Evolutionary conservation across 495 filamentous ascomycete genomes (phyloP).

Genomic region (Tuber calosporum): DNA sequence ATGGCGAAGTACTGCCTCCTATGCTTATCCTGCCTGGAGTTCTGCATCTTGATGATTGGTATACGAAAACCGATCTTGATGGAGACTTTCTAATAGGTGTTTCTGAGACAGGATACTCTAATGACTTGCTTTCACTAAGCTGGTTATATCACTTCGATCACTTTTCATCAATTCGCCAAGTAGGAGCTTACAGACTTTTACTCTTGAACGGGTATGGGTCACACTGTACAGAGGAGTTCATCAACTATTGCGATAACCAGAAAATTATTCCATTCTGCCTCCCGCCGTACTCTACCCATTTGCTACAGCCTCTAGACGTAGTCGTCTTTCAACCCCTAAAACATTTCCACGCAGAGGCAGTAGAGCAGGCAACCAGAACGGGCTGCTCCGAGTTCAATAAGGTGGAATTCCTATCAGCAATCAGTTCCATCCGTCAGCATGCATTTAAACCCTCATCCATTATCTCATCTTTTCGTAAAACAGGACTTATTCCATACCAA

Average conservation of each 20-base stretch:
- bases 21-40: neutral
- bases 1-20: neutral
- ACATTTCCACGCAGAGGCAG: neutral
- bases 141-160: conserved; percentile 11
- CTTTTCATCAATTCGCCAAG: neutral
- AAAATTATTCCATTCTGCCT: conserved; percentile 12
- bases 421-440: too few relatives aligned
- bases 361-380: too few relatives aligned
- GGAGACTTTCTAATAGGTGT: neutral
- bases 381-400: too few relatives aligned
- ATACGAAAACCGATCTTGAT: neutral
- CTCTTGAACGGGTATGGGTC: conserved; percentile 2
- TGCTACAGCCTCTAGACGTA: conserved; percentile 1
- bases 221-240: conserved; percentile 7
- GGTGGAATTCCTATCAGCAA: too few relatives aligned
- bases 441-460: neutral
- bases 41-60: neutral
- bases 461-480: neutral
- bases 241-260: conserved; percentile 5
- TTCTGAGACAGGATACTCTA: conserved; percentile 24
- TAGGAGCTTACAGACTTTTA: conserved; percentile 5
- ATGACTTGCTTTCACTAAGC: conserved; percentile 12
- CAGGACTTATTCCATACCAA: too few relatives aligned
- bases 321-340: neutral
- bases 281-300: neutral